Evolutionary conservation across 2,329 filamentous ascomycete species (phyloP).

Genomic region (Colletotrichum sansevieriae): DNA sequence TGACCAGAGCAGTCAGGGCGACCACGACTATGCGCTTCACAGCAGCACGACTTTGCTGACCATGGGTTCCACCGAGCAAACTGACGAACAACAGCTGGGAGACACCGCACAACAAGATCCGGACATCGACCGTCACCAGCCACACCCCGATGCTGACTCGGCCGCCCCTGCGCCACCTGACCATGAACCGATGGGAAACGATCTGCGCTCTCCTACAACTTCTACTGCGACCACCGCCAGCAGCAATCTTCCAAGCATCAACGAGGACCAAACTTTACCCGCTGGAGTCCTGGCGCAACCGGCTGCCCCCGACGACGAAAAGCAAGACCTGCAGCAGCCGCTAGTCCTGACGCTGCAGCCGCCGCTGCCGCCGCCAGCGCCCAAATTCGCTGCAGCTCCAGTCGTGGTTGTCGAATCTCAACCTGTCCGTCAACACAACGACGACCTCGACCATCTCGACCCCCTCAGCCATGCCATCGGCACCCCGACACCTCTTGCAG

Average conservation of each 20-base stretch:
- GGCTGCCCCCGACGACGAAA: conserved; percentile 15
- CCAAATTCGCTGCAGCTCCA: conserved; percentile 19
- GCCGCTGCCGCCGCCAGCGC: no score
- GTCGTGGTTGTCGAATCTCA: conserved; percentile 23
- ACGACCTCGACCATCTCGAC: conserved; percentile 30
- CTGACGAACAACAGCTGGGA: conserved; percentile 28
- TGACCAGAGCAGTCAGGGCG: conserved; percentile 3
- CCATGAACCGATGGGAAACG: conserved; percentile 47
- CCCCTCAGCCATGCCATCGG: conserved; percentile 39
- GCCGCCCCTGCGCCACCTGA: conserved; percentile 37
- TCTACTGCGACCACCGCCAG: conserved; percentile 31
- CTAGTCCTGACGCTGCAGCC: not conserved
- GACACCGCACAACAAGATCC: conserved; percentile 27
- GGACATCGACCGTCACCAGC: conserved; percentile 29
- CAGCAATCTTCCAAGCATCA: conserved; percentile 41
- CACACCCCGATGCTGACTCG: conserved; percentile 28
- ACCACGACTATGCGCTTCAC: conserved; percentile 5
- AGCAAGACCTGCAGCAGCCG: conserved; percentile 6
- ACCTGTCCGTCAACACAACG: conserved; percentile 16
- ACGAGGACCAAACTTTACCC: conserved; percentile 38
- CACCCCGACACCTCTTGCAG: conserved; percentile 36
- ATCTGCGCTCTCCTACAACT: conserved; percentile 50
- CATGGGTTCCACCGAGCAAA: conserved; percentile 33
- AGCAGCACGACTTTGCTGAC: conserved; percentile 33
- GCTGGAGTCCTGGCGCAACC: conserved; percentile 9